Percentiles rank a stretch among this genome's conserved stretches.
These are phyloP conservation scores for Fusarium setosum DNA, from an alignment of 2,329 filamentous ascomycete genomes.

Conservation along the genomic window DNA sequence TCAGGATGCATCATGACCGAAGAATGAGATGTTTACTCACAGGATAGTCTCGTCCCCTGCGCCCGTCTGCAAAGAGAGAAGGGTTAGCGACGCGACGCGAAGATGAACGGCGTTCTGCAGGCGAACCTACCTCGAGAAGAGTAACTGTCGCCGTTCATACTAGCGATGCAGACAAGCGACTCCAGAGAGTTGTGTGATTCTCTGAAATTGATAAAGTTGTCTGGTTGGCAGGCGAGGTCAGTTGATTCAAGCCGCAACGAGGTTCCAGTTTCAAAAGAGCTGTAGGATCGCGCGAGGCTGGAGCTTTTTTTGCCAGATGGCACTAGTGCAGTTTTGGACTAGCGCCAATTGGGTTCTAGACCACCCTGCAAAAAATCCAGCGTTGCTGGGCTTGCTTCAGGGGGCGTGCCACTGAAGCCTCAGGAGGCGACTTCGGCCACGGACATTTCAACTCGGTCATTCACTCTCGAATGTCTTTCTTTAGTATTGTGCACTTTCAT, in stretches of 20 bases:
- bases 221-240: constrained; percentile 33
- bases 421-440: constrained; percentile 12
- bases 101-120: constrained; percentile 23
- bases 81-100: constrained; percentile 47
- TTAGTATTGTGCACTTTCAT: background rate
- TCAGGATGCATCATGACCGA: constrained; percentile 30
- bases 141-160: constrained; percentile 89
- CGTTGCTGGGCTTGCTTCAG: constrained; percentile 3
- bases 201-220: constrained; percentile 38
- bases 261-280: constrained; percentile 42
- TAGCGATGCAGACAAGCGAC: constrained; percentile 44
- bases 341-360: constrained; percentile 28
- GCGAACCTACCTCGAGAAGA: constrained; percentile 75
- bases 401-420: constrained; percentile 4
- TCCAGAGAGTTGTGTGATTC: constrained; percentile 17
- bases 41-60: constrained; percentile 67
- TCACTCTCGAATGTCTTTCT: background rate
- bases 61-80: constrained; percentile 53
- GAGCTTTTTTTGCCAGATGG: constrained; percentile 55
- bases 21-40: constrained; percentile 50
- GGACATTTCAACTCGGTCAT: constrained; percentile 11
- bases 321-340: constrained; percentile 43
- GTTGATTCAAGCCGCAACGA: constrained; percentile 45
- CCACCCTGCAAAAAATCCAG: constrained; percentile 17
- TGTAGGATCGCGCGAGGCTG: constrained; percentile 54